Evolutionary conservation across 2,329 filamentous ascomycete species (phyloP).

Genomic region (Paraphaeosphaeria minitans): DNA sequence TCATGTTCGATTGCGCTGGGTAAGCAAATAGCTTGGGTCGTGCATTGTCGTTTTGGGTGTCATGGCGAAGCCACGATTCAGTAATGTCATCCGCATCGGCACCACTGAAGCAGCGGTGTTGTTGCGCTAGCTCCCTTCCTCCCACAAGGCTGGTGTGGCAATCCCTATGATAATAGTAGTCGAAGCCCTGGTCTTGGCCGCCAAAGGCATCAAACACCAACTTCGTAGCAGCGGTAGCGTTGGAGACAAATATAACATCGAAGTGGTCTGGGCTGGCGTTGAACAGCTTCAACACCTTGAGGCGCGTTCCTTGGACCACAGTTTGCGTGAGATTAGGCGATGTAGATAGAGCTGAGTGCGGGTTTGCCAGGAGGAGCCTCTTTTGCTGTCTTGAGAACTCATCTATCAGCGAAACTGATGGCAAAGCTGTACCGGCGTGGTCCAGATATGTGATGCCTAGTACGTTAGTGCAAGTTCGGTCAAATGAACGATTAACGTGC

Average conservation of each 20-base stretch:
- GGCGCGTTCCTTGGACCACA: constrained; percentile 58
- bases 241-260: constrained; percentile 90
- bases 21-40: constrained; percentile 68
- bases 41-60: not conserved
- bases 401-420: constrained; percentile 61
- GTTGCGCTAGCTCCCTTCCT: constrained; percentile 68
- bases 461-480: not conserved
- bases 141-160: constrained; percentile 88
- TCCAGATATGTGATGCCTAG: constrained; percentile 57
- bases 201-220: constrained; percentile 78
- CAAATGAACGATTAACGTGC: constrained; percentile 11
- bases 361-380: constrained; percentile 68
- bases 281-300: constrained; percentile 69
- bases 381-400: constrained; percentile 62
- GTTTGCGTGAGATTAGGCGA: constrained; percentile 62
- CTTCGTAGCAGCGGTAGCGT: constrained; percentile 89
- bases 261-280: constrained; percentile 79
- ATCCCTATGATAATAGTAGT: constrained; percentile 80
- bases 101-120: constrained; percentile 67
- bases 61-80: constrained; percentile 64
- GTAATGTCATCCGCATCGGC: constrained; percentile 67
- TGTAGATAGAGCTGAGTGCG: constrained; percentile 67
- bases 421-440: constrained; percentile 56
- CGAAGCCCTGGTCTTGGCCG: constrained; percentile 67
- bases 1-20: constrained; percentile 91